Percentiles rank a stretch among this genome's conserved stretches.
Evolutionary conservation across 257 asterid genomes (phyloP).

Genomic region (Nicotiana tomentosiformis): DNA sequence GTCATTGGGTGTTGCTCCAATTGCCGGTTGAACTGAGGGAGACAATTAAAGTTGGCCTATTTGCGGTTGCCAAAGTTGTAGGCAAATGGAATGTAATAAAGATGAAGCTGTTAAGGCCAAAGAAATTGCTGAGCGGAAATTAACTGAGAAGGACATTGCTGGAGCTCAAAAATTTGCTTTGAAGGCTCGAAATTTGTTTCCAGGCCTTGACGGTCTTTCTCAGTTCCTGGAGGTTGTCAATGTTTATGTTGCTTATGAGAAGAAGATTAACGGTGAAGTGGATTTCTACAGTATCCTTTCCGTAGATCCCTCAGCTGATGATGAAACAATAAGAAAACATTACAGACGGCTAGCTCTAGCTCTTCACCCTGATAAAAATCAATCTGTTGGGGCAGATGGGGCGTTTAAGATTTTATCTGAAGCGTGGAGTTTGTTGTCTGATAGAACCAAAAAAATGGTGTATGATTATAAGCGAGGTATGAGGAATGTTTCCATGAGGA

Average conservation of each 20-base stretch:
- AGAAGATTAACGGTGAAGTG: constrained; percentile 40
- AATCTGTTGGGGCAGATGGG: constrained; percentile 58
- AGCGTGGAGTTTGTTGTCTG: constrained; percentile 54
- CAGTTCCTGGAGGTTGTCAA: constrained; percentile 45
- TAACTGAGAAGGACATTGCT: constrained; percentile 37
- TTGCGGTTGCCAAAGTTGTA: neutral
- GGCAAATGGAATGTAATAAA: constrained; percentile 57
- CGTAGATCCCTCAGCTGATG: constrained; percentile 37
- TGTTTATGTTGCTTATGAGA: constrained; percentile 35
- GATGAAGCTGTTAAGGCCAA: constrained; percentile 58
- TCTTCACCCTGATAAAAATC: constrained; percentile 76
- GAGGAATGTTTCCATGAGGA: neutral
- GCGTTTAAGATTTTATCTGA: constrained; percentile 56
- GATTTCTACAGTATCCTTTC: constrained; percentile 54
- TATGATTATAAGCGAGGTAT: constrained; percentile 28
- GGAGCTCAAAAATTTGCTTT: constrained; percentile 60
- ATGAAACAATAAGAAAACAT: constrained; percentile 31
- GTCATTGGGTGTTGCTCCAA: neutral
- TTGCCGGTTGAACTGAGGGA: neutral
- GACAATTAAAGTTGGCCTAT: neutral
- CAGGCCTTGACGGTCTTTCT: constrained; percentile 60
- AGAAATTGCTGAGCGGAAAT: constrained; percentile 47
- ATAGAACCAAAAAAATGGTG: constrained; percentile 32
- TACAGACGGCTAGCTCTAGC: constrained; percentile 47
- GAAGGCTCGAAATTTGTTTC: constrained; percentile 51